A percentile compares a stretch with the other conserved stretches of the same genome.
phyloP scores from a whole-genome alignment of 2,329 filamentous ascomycete species.

The Stemphylium vesicarium region DNA sequence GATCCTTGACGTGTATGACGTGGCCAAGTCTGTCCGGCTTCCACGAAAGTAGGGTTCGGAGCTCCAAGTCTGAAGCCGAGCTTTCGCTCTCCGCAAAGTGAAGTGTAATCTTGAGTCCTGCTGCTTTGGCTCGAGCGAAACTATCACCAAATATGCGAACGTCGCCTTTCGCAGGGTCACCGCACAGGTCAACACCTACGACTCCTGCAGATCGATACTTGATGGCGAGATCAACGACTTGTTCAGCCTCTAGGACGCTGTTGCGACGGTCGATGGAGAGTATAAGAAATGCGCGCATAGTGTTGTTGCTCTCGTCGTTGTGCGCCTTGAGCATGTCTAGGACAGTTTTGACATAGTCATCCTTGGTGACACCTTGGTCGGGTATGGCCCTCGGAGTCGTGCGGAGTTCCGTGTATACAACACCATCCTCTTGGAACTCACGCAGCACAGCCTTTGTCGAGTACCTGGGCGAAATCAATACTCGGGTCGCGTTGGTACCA shows the following conservation, averaged over 20 bases:
- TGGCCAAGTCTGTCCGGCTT: slow-evolving; percentile 74
- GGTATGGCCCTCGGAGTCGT: slow-evolving; percentile 75
- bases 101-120: slow-evolving; percentile 69
- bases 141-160: slow-evolving; percentile 65
- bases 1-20: slow-evolving; percentile 74
- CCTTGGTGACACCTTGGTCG: slow-evolving; percentile 61
- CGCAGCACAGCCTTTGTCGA: slow-evolving; percentile 67
- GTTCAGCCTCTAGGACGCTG: slow-evolving; percentile 63
- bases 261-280: slow-evolving; percentile 76
- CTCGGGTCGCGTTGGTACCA: not conserved
- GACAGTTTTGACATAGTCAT: slow-evolving; percentile 70
- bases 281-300: slow-evolving; percentile 70
- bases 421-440: slow-evolving; percentile 70
- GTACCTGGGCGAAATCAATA: slow-evolving; percentile 46
- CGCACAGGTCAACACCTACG: slow-evolving; percentile 80
- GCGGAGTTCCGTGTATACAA: slow-evolving; percentile 79
- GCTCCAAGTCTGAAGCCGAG: slow-evolving; percentile 65
- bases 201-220: slow-evolving; percentile 62
- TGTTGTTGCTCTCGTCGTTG: slow-evolving; percentile 45
- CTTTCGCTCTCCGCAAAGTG: slow-evolving; percentile 77
- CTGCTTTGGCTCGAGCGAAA: slow-evolving; percentile 62
- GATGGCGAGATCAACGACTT: slow-evolving; percentile 69
- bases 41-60: slow-evolving; percentile 69
- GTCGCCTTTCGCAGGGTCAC: slow-evolving; percentile 70
- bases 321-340: slow-evolving; percentile 66